Base-by-base conservation (phyloP, 768 basidiomycete genomes). In the Leccinum variicolor region DNA sequence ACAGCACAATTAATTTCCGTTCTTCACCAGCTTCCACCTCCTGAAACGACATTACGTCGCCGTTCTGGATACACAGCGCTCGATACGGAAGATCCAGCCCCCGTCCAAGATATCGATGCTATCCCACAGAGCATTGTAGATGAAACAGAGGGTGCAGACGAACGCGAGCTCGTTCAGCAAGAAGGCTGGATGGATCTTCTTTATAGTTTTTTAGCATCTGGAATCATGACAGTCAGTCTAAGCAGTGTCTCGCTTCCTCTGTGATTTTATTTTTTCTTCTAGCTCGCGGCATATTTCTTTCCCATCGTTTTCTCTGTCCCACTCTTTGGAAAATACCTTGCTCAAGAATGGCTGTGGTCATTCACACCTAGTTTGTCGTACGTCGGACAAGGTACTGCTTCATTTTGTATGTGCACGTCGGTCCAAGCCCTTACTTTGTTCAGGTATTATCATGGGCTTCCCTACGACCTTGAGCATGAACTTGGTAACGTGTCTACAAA, bases 401-500 rank as follows among this genome's bases (percentile, higher is more conserved):
- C n/a, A 8, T 47, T 19, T 41, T 55, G 47, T 8, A 39, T 46
- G n/a, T n/a, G 11, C 10, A 14, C 19, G 8, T 28, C 19, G 23
- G 19, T 55, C 55, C 25, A 55, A 54, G 45, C 46, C 46, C 50
- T 54, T 23, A 52, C 53, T 55, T 23, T 53, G 15, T n/a, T 50
- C 19, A 88, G 91, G 94, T 6, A 94, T 98, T 59, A 98, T 98
- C 65, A 98, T 98, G 96, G 96, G 95, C 4, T 92, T 95, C 66
- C 90, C 94, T 0, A 96, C 93, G 0, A 95, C 95, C 0, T 65
- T 95, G 34, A 91, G 90, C 69, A 98, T 98, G 95, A 95, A 88
- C 63, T 72, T 94, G 57, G 92, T 91, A 65, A 67, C 14, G 8
- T 49, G n/a, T 51, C 14, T 80, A 71, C 21, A 17, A 14, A 17